Base-by-base conservation (phyloP, 345 rosid genomes). In the Toxicodendron radicans region DNA sequence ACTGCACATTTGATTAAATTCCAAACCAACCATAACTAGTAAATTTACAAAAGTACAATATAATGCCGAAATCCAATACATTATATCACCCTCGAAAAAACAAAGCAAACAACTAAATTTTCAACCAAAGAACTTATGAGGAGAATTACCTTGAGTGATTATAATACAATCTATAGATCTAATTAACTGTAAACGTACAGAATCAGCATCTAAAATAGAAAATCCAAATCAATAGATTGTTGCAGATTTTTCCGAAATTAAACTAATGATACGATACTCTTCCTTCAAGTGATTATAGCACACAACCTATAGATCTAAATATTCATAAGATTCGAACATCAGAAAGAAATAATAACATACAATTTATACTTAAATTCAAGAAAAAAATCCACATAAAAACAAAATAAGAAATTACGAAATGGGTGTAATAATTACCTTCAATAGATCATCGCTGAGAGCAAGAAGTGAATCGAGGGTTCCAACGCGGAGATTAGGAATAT, bases 391-490 rank as follows among this genome's bases (percentile, higher is more conserved):
- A 24, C 10, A 24, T 20, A 6, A 23, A 14, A 48, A 32, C 0
- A 54, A 2, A 21, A 3, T 6, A 7, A 41, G 65, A 16, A 46
- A 13, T 64, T 38, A 38, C 8, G 43, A 38, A 5, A 6, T 38
- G 43, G 43, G 9, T 38, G 1, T 8, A 38, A 5, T 38, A 38
- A 38, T 38, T 80, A 96, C 99, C 90, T 93, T 96, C 60, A 87
- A 61, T 80, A 96, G 97, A 87, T 96, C 99, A 83, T 96, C 98
- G 66, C 95, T 91, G 71, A 96, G 97, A 16, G 98, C 77, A 8
- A 96, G 97, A 72, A 96, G 97, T 64, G 98, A 93, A 82, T 96
- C 99, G 33, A 96, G 86, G 72, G 99, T 96, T 73, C 99, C 98
- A 14, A 93, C 99, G 16, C 97, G 97, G 75, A 96, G 99, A 88